phyloP scores from a whole-genome alignment of 495 filamentous ascomycete species.

The Annulohypoxylon nitens region DNA sequence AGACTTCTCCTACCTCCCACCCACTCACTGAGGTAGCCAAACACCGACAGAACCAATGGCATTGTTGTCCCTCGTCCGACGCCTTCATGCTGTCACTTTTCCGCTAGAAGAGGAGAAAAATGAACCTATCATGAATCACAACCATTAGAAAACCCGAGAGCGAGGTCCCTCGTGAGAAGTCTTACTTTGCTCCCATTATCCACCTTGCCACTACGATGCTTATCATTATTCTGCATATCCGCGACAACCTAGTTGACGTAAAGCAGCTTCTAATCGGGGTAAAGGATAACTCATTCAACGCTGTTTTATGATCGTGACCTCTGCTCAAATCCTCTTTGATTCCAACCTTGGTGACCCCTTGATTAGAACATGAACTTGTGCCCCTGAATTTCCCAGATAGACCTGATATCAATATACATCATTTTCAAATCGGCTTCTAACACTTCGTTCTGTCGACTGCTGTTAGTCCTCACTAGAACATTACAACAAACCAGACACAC shows the following conservation, averaged over 20 bases:
- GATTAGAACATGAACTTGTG: not conserved
- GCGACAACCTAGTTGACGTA: not conserved
- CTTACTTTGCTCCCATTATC: not conserved
- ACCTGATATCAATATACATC: not conserved
- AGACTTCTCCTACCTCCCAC: not conserved
- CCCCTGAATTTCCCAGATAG: not conserved
- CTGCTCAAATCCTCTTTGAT: not conserved
- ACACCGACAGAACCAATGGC: not conserved
- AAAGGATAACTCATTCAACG: not conserved
- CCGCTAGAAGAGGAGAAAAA: slow-evolving; percentile 13
- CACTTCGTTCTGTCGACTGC: not conserved
- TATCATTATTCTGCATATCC: slow-evolving; percentile 17
- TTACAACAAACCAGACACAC: not conserved
- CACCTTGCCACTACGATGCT: not conserved
- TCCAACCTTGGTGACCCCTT: not conserved
- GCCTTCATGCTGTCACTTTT: slow-evolving; percentile 13
- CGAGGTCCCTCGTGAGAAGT: too few species aligned
- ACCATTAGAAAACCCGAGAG: not conserved
- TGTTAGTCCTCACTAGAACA: not conserved
- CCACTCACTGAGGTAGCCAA: slow-evolving; percentile 3
- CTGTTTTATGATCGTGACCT: not conserved
- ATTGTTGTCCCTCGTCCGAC: slow-evolving; percentile 13
- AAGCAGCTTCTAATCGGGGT: not conserved
- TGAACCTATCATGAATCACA: not conserved
- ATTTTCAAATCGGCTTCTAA: not conserved